Base-by-base conservation (phyloP, 306 rosid species). In the Lablab purpureus region DNA sequence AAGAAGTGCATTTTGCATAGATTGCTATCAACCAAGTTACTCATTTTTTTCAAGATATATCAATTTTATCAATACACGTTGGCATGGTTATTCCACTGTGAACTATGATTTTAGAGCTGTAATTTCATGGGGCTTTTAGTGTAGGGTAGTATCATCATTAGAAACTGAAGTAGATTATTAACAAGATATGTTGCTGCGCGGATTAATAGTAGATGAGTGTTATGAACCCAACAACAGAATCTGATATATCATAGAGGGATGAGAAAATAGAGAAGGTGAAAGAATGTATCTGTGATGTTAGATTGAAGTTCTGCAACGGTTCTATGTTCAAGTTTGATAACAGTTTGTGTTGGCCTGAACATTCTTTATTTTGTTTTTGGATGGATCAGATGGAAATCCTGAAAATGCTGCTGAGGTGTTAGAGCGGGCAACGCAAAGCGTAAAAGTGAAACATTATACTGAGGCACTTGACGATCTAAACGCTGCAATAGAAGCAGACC, bases 401-500 rank as follows among this genome's bases (percentile, higher is more conserved):
- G 93, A 93, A 66, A 84, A 86, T 88, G 88, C 86, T 49, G 97
- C 98, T 25, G 98, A 89, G 79, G 90, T 96, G 83, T 87, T 91
- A 64, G 92, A 90, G 85, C 88, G 86, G 78, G 99, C 84, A 79
- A 90, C 96, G 3, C 91, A 84, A 67, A 96, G 90, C 83, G 79
- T 96, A 65, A 93, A 89, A 85, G 91, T 90, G 83, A 93, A 90
- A 81, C 94, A 74, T 54, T 93, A 93, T 69, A 87, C 90, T 14
- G 97, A 96, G 86, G 99, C 99, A 41, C 94, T 96, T 74, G 84
- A 91, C 85, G 98, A 96, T 87, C 96, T 96, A 64, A 89, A 91
- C 89, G 84, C 98, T 79, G 99, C 99, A n/a, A 89, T 93, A 13
- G 97, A 91, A 90, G 91, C 88, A 73, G 98, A 96, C 72, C 97